phyloP scores from a whole-genome alignment of 208 protist species.

The Leishmania tropica region DNA sequence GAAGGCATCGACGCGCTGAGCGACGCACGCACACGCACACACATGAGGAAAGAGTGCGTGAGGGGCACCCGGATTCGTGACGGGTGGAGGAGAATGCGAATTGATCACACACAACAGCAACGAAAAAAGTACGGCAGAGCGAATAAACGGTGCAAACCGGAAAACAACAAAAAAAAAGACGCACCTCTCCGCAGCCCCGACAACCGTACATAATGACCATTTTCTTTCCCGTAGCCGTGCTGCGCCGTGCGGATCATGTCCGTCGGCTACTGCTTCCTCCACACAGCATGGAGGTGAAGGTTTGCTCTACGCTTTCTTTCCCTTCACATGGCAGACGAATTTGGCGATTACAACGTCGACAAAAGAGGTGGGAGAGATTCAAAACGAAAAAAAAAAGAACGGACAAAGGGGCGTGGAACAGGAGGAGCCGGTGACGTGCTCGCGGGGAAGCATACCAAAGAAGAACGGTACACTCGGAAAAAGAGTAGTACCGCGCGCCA shows the following conservation, averaged over 20 bases:
- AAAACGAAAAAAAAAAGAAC: constrained; percentile 4
- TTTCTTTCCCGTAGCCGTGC: not conserved
- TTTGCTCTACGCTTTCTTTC: not conserved
- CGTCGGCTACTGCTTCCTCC: not conserved
- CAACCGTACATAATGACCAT: not conserved
- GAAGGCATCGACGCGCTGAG: not conserved
- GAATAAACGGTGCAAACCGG: not conserved
- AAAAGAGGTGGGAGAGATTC: not conserved
- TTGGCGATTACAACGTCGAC: not conserved
- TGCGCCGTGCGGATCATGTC: not conserved
- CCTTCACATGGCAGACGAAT: not conserved
- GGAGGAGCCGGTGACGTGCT: not conserved
- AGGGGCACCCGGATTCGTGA: not conserved
- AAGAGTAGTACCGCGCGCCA: not conserved
- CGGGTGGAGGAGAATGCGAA: not conserved
- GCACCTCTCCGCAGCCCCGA: not conserved
- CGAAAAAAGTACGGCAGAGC: not conserved
- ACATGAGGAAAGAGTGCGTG: not conserved
- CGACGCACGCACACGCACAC: constrained; percentile 1
- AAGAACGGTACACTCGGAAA: not conserved
- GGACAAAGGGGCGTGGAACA: not conserved
- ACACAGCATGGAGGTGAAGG: not conserved
- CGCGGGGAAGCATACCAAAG: not conserved
- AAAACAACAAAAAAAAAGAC: constrained; percentile 18
- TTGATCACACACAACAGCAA: not conserved